Base-by-base conservation (phyloP, 768 basidiomycete genomes). In the Trametes cubensis region DNA sequence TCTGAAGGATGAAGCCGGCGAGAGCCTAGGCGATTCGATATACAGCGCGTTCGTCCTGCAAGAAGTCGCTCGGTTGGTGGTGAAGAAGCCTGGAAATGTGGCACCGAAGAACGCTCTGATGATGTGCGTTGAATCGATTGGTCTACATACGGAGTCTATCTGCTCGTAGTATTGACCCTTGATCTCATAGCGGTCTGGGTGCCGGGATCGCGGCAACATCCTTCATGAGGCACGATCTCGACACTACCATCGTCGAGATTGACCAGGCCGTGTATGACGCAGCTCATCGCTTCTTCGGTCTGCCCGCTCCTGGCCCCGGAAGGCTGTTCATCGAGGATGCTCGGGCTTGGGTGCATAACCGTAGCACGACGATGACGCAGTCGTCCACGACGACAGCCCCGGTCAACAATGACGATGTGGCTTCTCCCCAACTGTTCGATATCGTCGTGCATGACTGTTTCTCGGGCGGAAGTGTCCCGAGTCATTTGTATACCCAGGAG, bases 381-480 rank as follows among this genome's bases (percentile, higher is more conserved):
- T 72, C n/a, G 63, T 69, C 26, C 65, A 69, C 44, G 25, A 56
- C 38, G 66, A 66, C 48, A 15, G 45, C 53, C 23, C 26, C 45
- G 4, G 40, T 15, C 30, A 18, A 21, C 13, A 42, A 23, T 15
- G 40, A 17, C 17, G 30, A 48, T 15, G 13, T 48, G 23, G 38
- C 46, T 1, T 42, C 47, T 0, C 57, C 47, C 0, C 72, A 72
- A 10, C 75, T 76, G 20, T 93, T 84, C 70, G 89, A 92, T 66
- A 80, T 89, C 63, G 83, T 94, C 42, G 78, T 96, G 0, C 96
- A 98, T 66, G 95, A 96, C 68, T 92, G 92, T 70, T 98, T 97
- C 72, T 94, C 94, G 10, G 96, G 95, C 10, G 96, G 96, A 3
- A 86, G 85, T n/a, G 87, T 98, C 2, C 94, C 96, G 0, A 78